phyloP scores from a whole-genome alignment of 1,284 basidiomycete genomes.

The Golubevia sp. region DNA sequence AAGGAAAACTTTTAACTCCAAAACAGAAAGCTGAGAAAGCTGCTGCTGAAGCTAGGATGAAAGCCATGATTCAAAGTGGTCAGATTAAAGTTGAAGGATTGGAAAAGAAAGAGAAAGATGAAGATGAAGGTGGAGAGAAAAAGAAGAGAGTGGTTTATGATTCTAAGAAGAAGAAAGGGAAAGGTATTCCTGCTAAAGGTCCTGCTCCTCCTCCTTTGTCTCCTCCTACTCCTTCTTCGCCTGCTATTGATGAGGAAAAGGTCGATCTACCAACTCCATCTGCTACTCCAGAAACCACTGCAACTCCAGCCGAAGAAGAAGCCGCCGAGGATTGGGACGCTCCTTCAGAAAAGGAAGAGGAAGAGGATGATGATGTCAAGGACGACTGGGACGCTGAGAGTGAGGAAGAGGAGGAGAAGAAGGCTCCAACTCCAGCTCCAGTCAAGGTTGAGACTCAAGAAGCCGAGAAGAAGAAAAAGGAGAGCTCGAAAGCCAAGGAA shows the following conservation, averaged over 20 bases:
- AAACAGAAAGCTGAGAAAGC: conserved; percentile 95
- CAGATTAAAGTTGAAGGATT: conserved; percentile 84
- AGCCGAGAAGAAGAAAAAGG: conserved; percentile 10
- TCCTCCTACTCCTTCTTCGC: conserved; percentile 36
- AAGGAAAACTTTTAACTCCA: conserved; percentile 59
- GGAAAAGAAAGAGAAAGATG: conserved; percentile 66
- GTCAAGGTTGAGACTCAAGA: too few relatives aligned
- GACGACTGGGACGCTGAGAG: conserved; percentile 88
- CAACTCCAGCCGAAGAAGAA: conserved; percentile 36
- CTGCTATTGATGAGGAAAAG: conserved; percentile 23
- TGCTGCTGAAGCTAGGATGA: conserved; percentile 85
- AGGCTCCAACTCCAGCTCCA: too few relatives aligned
- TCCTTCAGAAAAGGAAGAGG: conserved; percentile 58
- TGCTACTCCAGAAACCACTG: conserved; percentile 1
- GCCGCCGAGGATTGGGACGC: conserved; percentile 63
- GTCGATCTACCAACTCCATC: conserved; percentile 3
- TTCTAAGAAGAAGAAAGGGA: conserved; percentile 74
- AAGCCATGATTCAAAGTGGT: conserved; percentile 86
- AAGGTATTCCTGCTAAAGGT: conserved; percentile 65
- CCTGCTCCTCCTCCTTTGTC: conserved; percentile 12
- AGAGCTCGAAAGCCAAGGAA: background rate
- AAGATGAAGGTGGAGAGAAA: conserved; percentile 63
- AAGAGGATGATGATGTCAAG: conserved; percentile 67
- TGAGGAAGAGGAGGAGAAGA: conserved; percentile 67
- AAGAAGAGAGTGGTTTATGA: conserved; percentile 79